phyloP scores from a whole-genome alignment of 129 eudicot genomes.

The Flaveria sonorensis region DNA sequence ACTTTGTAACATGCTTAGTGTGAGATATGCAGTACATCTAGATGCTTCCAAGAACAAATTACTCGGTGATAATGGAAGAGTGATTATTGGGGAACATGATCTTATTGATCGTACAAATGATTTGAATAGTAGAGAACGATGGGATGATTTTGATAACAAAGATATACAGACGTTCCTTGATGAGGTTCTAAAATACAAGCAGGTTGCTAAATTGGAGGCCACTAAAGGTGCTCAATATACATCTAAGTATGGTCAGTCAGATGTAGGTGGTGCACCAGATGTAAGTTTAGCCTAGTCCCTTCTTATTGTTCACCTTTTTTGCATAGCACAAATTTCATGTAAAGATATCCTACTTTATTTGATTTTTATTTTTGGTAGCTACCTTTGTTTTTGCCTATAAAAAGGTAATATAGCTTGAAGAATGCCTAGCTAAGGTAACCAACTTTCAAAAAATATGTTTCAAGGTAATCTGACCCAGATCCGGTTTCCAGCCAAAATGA shows the following conservation, averaged over 20 bases:
- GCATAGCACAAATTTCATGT: constrained; percentile 1
- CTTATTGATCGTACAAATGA: constrained; percentile 29
- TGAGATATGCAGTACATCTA: constrained; percentile 64
- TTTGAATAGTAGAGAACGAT: constrained; percentile 31
- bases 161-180: constrained; percentile 53
- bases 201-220: constrained; percentile 46
- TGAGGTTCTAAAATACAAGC: constrained; percentile 62
- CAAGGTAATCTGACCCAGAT: not conserved
- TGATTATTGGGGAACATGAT: constrained; percentile 31
- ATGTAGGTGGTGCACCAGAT: constrained; percentile 25
- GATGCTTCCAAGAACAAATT: constrained; percentile 47
- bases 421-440: not conserved
- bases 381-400: constrained; percentile 12
- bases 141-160: constrained; percentile 81
- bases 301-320: constrained; percentile 6
- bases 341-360: constrained; percentile 3
- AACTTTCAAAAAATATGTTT: not conserved
- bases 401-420: not conserved
- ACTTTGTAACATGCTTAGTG: constrained; percentile 68
- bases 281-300: constrained; percentile 34
- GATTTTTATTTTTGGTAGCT: not conserved
- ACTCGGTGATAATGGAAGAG: constrained; percentile 26
- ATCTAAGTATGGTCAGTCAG: constrained; percentile 32
- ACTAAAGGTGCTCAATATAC: constrained; percentile 33
- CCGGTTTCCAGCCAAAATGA: not conserved